Evolutionary conservation across 78 protist genomes (phyloP), one percentile per base, ranked within the genome.

Genomic region (Protostelium mycophagum): DNA sequence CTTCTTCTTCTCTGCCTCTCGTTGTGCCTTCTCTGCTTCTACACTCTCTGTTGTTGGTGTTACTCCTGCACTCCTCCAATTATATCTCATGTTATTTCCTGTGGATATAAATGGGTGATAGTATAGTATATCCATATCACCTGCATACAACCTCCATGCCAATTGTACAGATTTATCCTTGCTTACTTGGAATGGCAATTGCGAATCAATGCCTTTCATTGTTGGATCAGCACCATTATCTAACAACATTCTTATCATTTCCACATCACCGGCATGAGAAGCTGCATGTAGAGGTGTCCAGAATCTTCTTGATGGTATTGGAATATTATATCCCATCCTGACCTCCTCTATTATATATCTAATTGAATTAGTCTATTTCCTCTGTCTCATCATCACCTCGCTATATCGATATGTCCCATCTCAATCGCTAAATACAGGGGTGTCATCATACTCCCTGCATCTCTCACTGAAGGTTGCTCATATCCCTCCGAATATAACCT

Each of bases 71-170:
- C 29, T 28, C 29, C 39, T 0, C 63, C 34, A 83, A 86, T 37
- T 25, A 86, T 89, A 35, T 91, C 90, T 91, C 90, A 87, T 31
- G 16, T 51, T 51, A 5, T 51, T 91, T 91, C 84, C 94, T 88
- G 37, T 85, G 87, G 0, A 39, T 35, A 25, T 91, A 90, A 31
- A 89, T 84, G 1, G 83, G 51, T 31, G 63, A 86, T 84, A 89
- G 91, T 31, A 73, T 37, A 36, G 94, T 83, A 31, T 38, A 9
- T 1, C 88, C 94, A 10, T 91, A 51, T 51, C 73, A 51, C 73
- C 73, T 51, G 73, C 73, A 51, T 51, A 51, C 73, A 51, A 51
- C 16, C 73, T 51, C 73, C 73, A 51, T 5, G 5, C 5, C 31
- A 51, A 16, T 5, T 51, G 5, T 5, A 16, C 16, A 16, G 73